Evolutionary conservation across 352 stramenopile genomes (phyloP), one percentile per base, ranked within the genome.

Genomic region (Aphanomyces astaci): DNA sequence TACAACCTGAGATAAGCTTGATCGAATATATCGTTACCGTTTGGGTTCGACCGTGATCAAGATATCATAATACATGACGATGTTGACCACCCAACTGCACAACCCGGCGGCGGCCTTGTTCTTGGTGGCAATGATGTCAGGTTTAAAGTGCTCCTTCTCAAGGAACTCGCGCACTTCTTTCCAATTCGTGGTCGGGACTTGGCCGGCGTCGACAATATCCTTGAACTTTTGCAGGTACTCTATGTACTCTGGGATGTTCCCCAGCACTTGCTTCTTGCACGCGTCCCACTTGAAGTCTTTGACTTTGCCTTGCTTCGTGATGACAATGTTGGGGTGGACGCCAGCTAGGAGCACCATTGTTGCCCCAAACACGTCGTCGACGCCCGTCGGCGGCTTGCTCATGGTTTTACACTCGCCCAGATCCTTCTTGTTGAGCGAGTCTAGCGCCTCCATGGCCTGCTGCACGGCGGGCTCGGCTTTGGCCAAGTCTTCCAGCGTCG

Each of bases 341-440:
- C 92, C 93, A 15, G 96, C 92, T 43, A 98, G 80, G 27, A 98
- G 78, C 33, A 96, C 88, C 94, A 98, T 98, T 7, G 85, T 94
- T 5, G 87, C 87, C 10, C 79, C 87, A 43, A 98, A 98, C 66
- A 98, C 90, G 57, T 98, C 95, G 70, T 98, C 95, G 28, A 98
- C 91, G 64, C 94, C 94, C 19, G 84, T 77, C 19, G 95, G 95
- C 40, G 94, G 94, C 71, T 97, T 98, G 46, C 83, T 89, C 95
- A 98, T 98, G 19, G 93, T 97, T 71, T 98, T 98, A 81, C 93
- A 98, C 66, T 98, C 92, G 51, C 91, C 92, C 2, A 98, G 77
- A 79, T 98, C 93, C 71, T 98, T 98, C 71, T 98, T 97, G 79
- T 98, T 97, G 52, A 98, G 77, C 22, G 94, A 98, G 63, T 98